phyloP scores from a whole-genome alignment of 495 filamentous ascomycete species.

The Evansstolkia leycettana region DNA sequence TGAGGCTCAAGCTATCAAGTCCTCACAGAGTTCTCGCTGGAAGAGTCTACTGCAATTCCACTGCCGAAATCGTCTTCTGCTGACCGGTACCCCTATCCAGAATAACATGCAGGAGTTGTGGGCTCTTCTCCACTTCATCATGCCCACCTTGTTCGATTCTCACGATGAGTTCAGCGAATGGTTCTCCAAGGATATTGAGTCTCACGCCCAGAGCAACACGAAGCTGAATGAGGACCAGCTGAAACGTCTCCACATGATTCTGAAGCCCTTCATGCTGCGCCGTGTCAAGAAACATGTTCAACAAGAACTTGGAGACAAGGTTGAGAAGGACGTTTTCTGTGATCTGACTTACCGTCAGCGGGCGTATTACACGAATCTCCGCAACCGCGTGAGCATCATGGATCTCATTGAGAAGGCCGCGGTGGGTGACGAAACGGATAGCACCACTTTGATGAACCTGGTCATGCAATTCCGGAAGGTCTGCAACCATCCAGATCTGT shows the following conservation, averaged over 20 bases:
- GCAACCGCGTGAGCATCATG: constrained; percentile 97
- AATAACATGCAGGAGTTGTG: constrained; percentile 99
- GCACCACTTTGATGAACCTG: constrained; percentile 93
- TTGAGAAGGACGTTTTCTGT: constrained; percentile 92
- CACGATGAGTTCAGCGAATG: constrained; percentile 99
- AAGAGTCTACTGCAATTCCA: constrained; percentile 89
- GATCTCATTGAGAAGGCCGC: constrained; percentile 97
- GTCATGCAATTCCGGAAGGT: constrained; percentile 99
- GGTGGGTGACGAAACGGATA: constrained; percentile 86
- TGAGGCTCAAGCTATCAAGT: constrained; percentile 98
- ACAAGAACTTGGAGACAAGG: constrained; percentile 97
- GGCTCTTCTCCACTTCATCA: constrained; percentile 97
- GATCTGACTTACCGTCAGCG: constrained; percentile 94
- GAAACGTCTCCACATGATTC: constrained; percentile 92
- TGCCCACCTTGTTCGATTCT: constrained; percentile 95
- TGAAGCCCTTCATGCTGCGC: constrained; percentile 98
- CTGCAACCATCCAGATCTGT: constrained; percentile 96
- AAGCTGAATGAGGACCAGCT: constrained; percentile 97
- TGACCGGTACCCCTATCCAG: constrained; percentile 96
- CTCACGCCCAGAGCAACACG: constrained; percentile 94
- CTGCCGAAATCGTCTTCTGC: constrained; percentile 85
- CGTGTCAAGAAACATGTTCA: constrained; percentile 99
- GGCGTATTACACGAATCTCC: constrained; percentile 79
- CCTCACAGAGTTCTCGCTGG: constrained; percentile 90
- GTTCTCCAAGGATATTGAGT: constrained; percentile 99